Evolutionary conservation across 257 asterid genomes (phyloP).

Genomic region (Solanum tacnaense): DNA sequence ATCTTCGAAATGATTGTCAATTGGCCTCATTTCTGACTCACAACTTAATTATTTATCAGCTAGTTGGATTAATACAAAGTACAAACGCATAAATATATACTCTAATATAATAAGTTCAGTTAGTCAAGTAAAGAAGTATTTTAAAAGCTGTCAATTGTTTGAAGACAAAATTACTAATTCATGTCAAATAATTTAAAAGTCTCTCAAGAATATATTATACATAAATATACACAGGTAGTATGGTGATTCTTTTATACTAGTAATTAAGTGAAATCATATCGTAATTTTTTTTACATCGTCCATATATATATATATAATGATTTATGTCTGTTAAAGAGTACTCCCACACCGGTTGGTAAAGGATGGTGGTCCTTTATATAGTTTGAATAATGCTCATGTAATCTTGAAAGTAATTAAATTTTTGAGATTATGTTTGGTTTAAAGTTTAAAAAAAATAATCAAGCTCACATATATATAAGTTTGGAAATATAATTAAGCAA

Average conservation of each 20-base stretch:
- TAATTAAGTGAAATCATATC: too few relatives aligned
- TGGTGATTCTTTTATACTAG: too few relatives aligned
- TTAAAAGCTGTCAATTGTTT: too few relatives aligned
- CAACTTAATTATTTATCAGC: neutral
- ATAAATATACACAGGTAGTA: too few relatives aligned
- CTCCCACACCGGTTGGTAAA: too few relatives aligned
- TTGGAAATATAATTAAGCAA: too few relatives aligned
- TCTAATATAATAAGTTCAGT: neutral
- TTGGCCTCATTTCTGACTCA: neutral
- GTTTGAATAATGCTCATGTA: neutral
- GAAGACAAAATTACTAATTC: too few relatives aligned
- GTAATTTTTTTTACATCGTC: neutral
- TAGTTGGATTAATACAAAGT: neutral
- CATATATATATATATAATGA: neutral
- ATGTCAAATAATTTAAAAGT: too few relatives aligned
- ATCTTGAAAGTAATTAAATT: neutral
- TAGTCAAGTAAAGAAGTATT: too few relatives aligned
- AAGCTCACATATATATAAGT: too few relatives aligned
- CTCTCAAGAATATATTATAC: too few relatives aligned
- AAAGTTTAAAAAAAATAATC: neutral
- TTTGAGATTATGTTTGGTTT: neutral
- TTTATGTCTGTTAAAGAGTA: too few relatives aligned
- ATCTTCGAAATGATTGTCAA: neutral
- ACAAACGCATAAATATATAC: neutral
- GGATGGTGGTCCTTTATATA: neutral